Conservation (phyloP, 257 asterid genomes). For the Nicotiana sylvestris region DNA sequence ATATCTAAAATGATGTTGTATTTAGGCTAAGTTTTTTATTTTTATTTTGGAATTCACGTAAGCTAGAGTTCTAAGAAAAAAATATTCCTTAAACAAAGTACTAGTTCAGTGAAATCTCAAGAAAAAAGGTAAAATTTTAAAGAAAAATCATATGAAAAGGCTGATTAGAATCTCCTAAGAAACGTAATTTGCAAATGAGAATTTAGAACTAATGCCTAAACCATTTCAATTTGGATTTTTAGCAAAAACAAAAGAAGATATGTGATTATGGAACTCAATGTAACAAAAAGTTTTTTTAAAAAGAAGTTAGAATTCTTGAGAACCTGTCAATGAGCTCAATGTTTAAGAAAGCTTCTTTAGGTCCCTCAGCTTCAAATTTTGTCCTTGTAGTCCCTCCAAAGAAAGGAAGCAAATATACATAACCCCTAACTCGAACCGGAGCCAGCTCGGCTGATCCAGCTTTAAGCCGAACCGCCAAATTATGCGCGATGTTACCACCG, state of each 20-base stretch:
- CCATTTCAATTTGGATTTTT: neutral
- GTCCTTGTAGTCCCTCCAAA: slow-evolving; percentile 67
- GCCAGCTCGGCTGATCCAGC: slow-evolving; percentile 38
- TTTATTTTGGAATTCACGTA: neutral
- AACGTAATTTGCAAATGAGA: too few relatives aligned
- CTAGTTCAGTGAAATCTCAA: neutral
- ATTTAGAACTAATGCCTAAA: neutral
- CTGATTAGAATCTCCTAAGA: too few relatives aligned
- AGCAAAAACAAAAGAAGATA: neutral
- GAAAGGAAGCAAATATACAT: slow-evolving; percentile 60
- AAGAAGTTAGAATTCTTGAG: neutral
- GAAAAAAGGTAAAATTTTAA: neutral
- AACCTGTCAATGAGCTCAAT: slow-evolving; percentile 72
- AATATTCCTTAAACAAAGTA: neutral
- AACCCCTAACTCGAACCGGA: slow-evolving; percentile 68
- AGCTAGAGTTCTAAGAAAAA: neutral
- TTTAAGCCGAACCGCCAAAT: slow-evolving; percentile 52
- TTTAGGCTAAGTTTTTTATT: neutral
- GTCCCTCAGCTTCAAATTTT: slow-evolving; percentile 60
- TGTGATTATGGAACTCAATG: neutral
- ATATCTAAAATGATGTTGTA: too few relatives aligned
- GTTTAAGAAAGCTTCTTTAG: slow-evolving; percentile 63
- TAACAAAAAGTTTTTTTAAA: too few relatives aligned
- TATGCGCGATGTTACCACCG: slow-evolving; percentile 70
- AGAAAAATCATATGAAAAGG: too few relatives aligned